A percentile compares a stretch with the other conserved stretches of the same genome.
phyloP scores from a whole-genome alignment of 129 eudicot species.

The Chrysanthemum lavandulifolium region DNA sequence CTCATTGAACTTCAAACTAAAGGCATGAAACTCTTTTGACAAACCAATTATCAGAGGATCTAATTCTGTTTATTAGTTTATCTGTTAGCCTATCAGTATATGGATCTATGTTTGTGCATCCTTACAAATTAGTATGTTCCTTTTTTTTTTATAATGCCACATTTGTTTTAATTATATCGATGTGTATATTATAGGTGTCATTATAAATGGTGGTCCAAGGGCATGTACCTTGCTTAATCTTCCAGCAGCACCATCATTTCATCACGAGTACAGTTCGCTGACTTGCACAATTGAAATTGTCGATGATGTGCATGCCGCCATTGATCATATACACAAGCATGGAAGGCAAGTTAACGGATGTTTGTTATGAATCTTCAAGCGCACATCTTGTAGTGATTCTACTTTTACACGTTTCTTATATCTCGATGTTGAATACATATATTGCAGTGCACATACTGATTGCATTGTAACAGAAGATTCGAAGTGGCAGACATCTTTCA shows the following conservation, averaged over 20 bases:
- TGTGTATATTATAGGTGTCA: slow-evolving; percentile 61
- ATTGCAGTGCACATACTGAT: slow-evolving; percentile 91
- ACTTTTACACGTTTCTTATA: slow-evolving; percentile 7
- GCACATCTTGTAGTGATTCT: background rate
- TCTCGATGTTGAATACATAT: background rate
- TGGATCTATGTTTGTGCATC: background rate
- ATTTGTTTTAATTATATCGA: background rate
- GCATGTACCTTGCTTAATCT: slow-evolving; percentile 62
- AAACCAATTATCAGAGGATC: background rate
- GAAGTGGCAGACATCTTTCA: slow-evolving; percentile 62
- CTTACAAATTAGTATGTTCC: background rate
- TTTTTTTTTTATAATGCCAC: no score
- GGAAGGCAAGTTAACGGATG: slow-evolving; percentile 63
- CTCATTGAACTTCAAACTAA: slow-evolving; percentile 79
- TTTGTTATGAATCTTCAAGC: background rate
- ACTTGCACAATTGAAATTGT: slow-evolving; percentile 93
- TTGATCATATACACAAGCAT: slow-evolving; percentile 90
- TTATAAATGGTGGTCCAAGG: slow-evolving; percentile 83
- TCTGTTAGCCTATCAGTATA: slow-evolving; percentile 4
- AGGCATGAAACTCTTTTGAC: slow-evolving; percentile 42
- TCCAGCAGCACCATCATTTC: slow-evolving; percentile 79
- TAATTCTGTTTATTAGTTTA: slow-evolving; percentile 9
- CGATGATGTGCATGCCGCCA: slow-evolving; percentile 93
- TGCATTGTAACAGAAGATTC: slow-evolving; percentile 82
- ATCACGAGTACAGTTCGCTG: slow-evolving; percentile 80